Base-by-base conservation (phyloP, 2,329 filamentous ascomycete genomes). In the Talaromyces sp. region DNA sequence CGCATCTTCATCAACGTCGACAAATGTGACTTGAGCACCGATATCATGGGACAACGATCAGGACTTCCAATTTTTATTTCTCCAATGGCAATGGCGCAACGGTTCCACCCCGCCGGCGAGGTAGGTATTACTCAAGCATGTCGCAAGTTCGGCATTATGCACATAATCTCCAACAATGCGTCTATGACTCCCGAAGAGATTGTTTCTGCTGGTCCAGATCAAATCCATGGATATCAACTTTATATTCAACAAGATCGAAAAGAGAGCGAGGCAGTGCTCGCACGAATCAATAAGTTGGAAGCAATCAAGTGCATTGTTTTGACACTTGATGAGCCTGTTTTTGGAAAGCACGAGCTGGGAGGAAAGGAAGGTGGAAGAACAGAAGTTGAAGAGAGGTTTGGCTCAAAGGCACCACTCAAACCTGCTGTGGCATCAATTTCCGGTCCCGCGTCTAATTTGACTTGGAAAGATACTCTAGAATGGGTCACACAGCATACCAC, bases 151-250 rank as follows among this genome's bases (percentile, higher is more conserved):
- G 90, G 90, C 56, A 90, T 90, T 17, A 84, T 95, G 80, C 94
- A 97, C 74, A 84, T 96, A 68, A 89, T 98, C 65, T 91, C 90
- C 66, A 95, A 97, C 80, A 98, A 97, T 78, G 93, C 94, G 0
- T 93, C 89, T 61, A 92, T 95, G 89, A 95, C 91, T 1, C 92
- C 93, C 0, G 93, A 97, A 80, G 90, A 97, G 77, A 92, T 97
- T 68, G 87, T 94, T 17, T 86, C 88, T 67, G 89, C 91, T 0
- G 73, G 78, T 2, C 85, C 87, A 0, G 89, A 85, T 2, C 93
- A 97, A 75, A 81, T 93, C 1, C 96, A 97, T 75, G 94, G 94
- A 15, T 98, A 93, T 92, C 94, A 99, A 80, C 80, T 99, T 22
- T 98, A 99, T 79, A 91, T 97, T 43, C 93, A 97, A 75, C 90